Evolutionary conservation across 176 grass and related monocot species (phyloP).

Genomic region (Chloris gayana): DNA sequence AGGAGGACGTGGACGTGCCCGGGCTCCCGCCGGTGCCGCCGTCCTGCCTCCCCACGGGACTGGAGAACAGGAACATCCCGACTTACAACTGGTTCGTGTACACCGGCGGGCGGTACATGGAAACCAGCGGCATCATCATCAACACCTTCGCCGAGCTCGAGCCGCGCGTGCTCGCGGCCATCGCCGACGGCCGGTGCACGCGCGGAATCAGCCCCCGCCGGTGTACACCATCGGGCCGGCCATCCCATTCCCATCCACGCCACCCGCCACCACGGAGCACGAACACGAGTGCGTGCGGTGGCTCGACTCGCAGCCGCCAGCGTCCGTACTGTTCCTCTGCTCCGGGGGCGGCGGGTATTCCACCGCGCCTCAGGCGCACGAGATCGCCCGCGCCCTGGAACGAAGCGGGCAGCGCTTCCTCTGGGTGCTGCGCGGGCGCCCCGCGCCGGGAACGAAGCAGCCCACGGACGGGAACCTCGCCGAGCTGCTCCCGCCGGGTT

Average conservation of each 20-base stretch:
- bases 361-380: slow-evolving; percentile 6
- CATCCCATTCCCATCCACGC: not conserved
- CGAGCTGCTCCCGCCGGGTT: slow-evolving; percentile 33
- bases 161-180: slow-evolving; percentile 12
- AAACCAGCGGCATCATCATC: too few species aligned
- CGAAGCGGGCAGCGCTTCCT: slow-evolving; percentile 18
- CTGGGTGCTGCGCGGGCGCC: slow-evolving; percentile 18
- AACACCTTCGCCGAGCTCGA: slow-evolving; percentile 52
- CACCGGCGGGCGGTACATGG: too few species aligned
- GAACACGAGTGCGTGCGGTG: slow-evolving; percentile 48
- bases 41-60: not conserved
- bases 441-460: not conserved
- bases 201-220: not conserved
- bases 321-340: slow-evolving; percentile 53
- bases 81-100: too few species aligned
- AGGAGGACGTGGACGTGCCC: slow-evolving; percentile 38
- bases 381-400: not conserved
- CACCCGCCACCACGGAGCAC: not conserved
- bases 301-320: slow-evolving; percentile 51
- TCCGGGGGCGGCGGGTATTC: slow-evolving; percentile 41
- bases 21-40: slow-evolving; percentile 38
- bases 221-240: slow-evolving; percentile 36
- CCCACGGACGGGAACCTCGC: slow-evolving; percentile 1
- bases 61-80: slow-evolving; percentile 41
- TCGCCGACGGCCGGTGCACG: slow-evolving; percentile 30